Evolutionary conservation across 805 yeast genomes (phyloP), one percentile per base, ranked within the genome.

Genomic region (Starmerella floris): DNA sequence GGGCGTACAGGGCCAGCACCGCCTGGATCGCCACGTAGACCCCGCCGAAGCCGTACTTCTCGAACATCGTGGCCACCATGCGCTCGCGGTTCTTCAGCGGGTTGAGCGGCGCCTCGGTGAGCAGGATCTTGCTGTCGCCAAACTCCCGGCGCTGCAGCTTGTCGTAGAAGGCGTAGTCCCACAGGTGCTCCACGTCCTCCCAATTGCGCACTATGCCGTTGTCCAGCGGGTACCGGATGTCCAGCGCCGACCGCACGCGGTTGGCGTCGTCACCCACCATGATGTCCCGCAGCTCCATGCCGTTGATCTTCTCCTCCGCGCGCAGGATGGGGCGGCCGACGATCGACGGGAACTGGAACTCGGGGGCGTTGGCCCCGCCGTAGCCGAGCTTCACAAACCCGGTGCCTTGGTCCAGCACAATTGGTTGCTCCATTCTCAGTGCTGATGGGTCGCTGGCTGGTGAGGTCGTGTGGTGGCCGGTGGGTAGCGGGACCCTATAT

Each of bases 31-130:
- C 95, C 37, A 87, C 95, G 54, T 88, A 87, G 9, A 87, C 94
- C 17, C 95, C 95, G 30, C 88, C 84, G 61, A 85, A 82, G 45
- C 78, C 74, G 63, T 85, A 87, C 58, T 79, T 79, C 60, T 87
- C 96, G 63, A 85, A 83, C 88, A 87, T 82, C 19, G 82, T 82
- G 50, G 82, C 84, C 57, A 87, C 83, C 95, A 87, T 87, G 42
- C 72, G 72, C 61, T 84, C 94, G 59, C 96, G 72, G 62, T 87
- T 88, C 56, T 78, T 78, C 56, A 83, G 63, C 25, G 96, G 98
- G 61, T 91, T 91, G 91, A 91, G 80, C 48, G 98, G 98, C 17
- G 98, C 97, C 67, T 91, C 98, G 1, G 98, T 91, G 49, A 91
- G 68, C 53, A 91, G 69, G 35, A 91, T 75, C 62, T 88, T 88